Base-by-base conservation (phyloP, 2,329 filamentous ascomycete species). In the Epichloe amarillans region DNA sequence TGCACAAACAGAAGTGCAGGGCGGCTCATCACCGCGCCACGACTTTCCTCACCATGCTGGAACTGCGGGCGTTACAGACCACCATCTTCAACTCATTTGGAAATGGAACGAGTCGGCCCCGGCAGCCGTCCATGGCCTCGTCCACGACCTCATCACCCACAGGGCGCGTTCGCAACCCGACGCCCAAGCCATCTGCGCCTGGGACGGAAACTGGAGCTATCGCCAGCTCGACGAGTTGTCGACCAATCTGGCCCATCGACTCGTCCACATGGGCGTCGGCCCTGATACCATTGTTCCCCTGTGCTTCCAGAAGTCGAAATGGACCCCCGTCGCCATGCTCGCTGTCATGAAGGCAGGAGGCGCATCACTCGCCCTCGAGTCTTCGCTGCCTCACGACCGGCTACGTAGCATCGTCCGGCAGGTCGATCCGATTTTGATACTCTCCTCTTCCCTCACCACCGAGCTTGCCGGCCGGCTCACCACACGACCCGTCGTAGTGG, bases 171-270 rank as follows among this genome's bases (percentile, higher is more conserved):
- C 39, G 2, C 51, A 56, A 10, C 56, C 55, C 1, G 35, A 50
- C 7, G 48, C 48, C 4, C 53, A 50, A 6, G 61, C 61, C 0
- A 39, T 63, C 1, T 50, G 44, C 14, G 52, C 61, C 1, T 64
- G 61, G 62, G 61, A 64, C 49, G 57, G 56, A 2, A 30, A 56
- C 2, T 51, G 61, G 30, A 60, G 57, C 1, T 63, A 59, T 33
- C 41, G 33, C 6, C 47, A 60, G 11, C 52, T 61, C 4, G 51
- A 59, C 39, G n/a, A 39, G 3, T 23, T 47, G 2, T 51, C 56
- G 10, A 51, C 43, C 17, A 33, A 30, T 12, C 44, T 58, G 1
- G 57, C 56, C 23, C 19, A 15, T 11, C 49, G 47, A 14, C 51
- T 57, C 1, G 41, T 47, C 11, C 35, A 37, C 4, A 33, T 39